Percentiles rank a stretch among this genome's conserved stretches.
These are phyloP conservation scores for Jatropha curcas DNA, from an alignment of 345 rosid species.

Conservation along the genomic window DNA sequence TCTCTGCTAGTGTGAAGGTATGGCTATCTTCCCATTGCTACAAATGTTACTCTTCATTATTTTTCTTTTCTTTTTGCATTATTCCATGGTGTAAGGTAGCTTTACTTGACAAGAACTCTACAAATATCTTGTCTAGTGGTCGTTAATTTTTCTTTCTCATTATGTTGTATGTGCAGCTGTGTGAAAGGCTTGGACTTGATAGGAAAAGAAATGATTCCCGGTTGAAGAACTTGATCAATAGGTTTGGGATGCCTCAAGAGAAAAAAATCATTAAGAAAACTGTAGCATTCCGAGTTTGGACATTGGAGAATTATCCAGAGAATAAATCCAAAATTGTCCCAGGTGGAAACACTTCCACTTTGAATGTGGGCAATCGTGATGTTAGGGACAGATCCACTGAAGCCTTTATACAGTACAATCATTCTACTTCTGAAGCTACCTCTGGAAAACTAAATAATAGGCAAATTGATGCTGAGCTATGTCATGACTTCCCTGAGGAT, in stretches of 20 bases:
- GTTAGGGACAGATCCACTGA: slow-evolving; percentile 36
- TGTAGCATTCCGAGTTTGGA: slow-evolving; percentile 70
- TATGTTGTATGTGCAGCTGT: slow-evolving; percentile 51
- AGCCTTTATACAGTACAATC: slow-evolving; percentile 34
- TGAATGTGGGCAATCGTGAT: slow-evolving; percentile 34
- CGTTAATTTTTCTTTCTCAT: slow-evolving; percentile 11
- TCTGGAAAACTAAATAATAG: slow-evolving; percentile 34
- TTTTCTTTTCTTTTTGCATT: not conserved
- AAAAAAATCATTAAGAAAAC: slow-evolving; percentile 71
- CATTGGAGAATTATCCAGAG: slow-evolving; percentile 50
- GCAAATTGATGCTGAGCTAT: slow-evolving; percentile 42
- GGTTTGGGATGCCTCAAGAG: slow-evolving; percentile 73
- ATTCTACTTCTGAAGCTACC: slow-evolving; percentile 42
- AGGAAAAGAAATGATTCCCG: slow-evolving; percentile 77
- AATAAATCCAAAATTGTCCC: slow-evolving; percentile 33
- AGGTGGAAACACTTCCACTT: slow-evolving; percentile 25
- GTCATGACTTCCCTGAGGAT: slow-evolving; percentile 33
- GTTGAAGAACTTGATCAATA: slow-evolving; percentile 57
- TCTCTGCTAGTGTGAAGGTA: not conserved
- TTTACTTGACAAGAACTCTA: not conserved
- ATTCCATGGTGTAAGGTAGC: not conserved
- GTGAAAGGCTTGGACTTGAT: slow-evolving; percentile 78
- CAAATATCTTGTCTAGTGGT: slow-evolving; percentile 1
- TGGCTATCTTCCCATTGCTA: not conserved
- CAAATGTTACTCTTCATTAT: not conserved